These are phyloP conservation scores for Hypoxylon sp. DNA, from an alignment of 2,329 filamentous ascomycete species.

Conservation along the genomic window DNA sequence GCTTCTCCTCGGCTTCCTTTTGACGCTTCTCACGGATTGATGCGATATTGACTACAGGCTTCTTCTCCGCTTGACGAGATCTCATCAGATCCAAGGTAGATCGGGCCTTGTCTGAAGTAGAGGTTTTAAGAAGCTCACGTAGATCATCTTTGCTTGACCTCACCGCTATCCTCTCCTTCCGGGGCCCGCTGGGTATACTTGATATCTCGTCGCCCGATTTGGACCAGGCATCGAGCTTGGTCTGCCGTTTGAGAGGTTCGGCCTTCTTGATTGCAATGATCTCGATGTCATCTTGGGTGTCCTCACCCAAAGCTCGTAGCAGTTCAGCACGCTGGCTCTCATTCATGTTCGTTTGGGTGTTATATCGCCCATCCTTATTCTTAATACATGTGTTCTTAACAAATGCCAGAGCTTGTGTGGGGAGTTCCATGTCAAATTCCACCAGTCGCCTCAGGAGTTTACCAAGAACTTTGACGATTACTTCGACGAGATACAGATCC, in stretches of 20 bases:
- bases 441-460: conserved; percentile 88
- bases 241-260: conserved; percentile 67
- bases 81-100: conserved; percentile 64
- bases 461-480: conserved; percentile 84
- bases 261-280: conserved; percentile 60
- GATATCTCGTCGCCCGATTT: conserved; percentile 62
- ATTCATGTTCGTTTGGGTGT: conserved; percentile 83
- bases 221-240: conserved; percentile 73
- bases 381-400: conserved; percentile 78
- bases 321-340: conserved; percentile 89
- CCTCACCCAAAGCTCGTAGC: conserved; percentile 72
- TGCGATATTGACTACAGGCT: conserved; percentile 59
- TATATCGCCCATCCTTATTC: conserved; percentile 67
- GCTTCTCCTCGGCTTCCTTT: conserved; percentile 80
- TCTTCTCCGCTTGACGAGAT: conserved; percentile 55
- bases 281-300: conserved; percentile 67
- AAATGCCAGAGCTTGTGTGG: conserved; percentile 69
- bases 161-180: conserved; percentile 40
- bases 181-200: conserved; percentile 46
- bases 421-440: conserved; percentile 80
- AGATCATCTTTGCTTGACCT: conserved; percentile 64
- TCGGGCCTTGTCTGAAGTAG: conserved; percentile 61
- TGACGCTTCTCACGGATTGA: conserved; percentile 82
- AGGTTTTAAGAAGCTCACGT: conserved; percentile 60
- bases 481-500: conserved; percentile 86